Evolutionary conservation across 2,329 filamentous ascomycete genomes (phyloP).

Genomic region (Xylariaceae sp.): DNA sequence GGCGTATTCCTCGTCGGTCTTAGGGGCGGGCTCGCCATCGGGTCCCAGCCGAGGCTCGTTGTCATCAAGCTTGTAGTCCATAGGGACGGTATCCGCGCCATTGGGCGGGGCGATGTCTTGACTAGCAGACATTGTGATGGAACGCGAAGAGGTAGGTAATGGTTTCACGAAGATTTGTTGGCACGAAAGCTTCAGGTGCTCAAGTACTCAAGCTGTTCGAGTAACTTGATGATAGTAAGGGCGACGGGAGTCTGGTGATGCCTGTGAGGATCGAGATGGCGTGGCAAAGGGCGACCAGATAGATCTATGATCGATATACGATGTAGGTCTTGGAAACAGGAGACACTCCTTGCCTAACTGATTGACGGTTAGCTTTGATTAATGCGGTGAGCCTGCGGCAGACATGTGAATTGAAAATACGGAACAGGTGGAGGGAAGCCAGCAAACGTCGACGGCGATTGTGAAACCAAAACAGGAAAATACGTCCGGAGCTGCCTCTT

Average conservation of each 20-base stretch:
- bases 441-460: slow-evolving; percentile 6
- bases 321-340: slow-evolving; percentile 17
- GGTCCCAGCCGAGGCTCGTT: slow-evolving; percentile 56
- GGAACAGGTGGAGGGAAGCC: background rate
- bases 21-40: slow-evolving; percentile 74
- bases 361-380: slow-evolving; percentile 32
- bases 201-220: slow-evolving; percentile 1
- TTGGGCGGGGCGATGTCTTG: slow-evolving; percentile 55
- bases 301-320: slow-evolving; percentile 19
- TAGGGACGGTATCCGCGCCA: slow-evolving; percentile 53
- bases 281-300: slow-evolving; percentile 13
- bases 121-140: slow-evolving; percentile 51
- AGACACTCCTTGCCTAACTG: slow-evolving; percentile 21
- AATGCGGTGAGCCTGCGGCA: slow-evolving; percentile 23
- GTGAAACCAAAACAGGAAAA: background rate
- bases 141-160: slow-evolving; percentile 20
- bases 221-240: background rate
- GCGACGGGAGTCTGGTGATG: background rate
- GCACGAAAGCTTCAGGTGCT: slow-evolving; percentile 3
- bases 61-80: slow-evolving; percentile 63
- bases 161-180: slow-evolving; percentile 16
- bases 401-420: slow-evolving; percentile 21
- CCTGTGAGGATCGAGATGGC: slow-evolving; percentile 6
- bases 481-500: background rate
- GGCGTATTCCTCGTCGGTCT: slow-evolving; percentile 96